Percentiles rank a stretch among this genome's conserved stretches.
phyloP scores from a whole-genome alignment of 371 early-diverging fungal genomes.

The Syncephalis plumigaleata region DNA sequence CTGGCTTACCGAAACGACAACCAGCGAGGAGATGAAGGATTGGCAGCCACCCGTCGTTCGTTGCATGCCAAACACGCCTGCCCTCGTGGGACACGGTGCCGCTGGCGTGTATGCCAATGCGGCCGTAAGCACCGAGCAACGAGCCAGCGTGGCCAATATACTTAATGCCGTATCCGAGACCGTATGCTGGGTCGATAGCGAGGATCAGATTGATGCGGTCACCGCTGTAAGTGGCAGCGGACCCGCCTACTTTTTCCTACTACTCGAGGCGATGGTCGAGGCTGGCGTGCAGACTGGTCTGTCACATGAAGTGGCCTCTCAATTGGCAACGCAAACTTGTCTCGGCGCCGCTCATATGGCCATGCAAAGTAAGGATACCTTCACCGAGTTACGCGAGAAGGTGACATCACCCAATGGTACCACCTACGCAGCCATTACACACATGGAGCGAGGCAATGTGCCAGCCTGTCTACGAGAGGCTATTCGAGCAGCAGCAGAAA shows the following conservation, averaged over 20 bases:
- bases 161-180: conserved; percentile 53
- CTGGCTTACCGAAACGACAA: conserved; percentile 33
- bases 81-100: conserved; percentile 72
- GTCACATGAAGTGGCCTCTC: conserved; percentile 46
- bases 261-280: conserved; percentile 79
- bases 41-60: conserved; percentile 42
- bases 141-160: conserved; percentile 37
- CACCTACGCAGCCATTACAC: conserved; percentile 75
- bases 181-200: conserved; percentile 62
- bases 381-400: conserved; percentile 52
- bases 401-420: conserved; percentile 92
- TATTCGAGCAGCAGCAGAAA: conserved; percentile 45
- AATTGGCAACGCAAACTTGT: conserved; percentile 75
- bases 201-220: conserved; percentile 67
- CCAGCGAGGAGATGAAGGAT: conserved; percentile 3
- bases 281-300: conserved; percentile 70
- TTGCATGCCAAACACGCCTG: conserved; percentile 92
- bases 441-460: conserved; percentile 42
- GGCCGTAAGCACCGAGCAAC: conserved; percentile 34
- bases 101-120: conserved; percentile 63
- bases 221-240: conserved; percentile 79
- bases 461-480: conserved; percentile 32
- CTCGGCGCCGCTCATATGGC: conserved; percentile 82
- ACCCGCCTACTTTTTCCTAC: conserved; percentile 86
- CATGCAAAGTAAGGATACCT: conserved; percentile 18